A percentile compares a stretch with the other conserved stretches of the same genome.
These are phyloP conservation scores for Globisporangium canariense DNA, from an alignment of 352 stramenopile genomes.

Conservation along the genomic window DNA sequence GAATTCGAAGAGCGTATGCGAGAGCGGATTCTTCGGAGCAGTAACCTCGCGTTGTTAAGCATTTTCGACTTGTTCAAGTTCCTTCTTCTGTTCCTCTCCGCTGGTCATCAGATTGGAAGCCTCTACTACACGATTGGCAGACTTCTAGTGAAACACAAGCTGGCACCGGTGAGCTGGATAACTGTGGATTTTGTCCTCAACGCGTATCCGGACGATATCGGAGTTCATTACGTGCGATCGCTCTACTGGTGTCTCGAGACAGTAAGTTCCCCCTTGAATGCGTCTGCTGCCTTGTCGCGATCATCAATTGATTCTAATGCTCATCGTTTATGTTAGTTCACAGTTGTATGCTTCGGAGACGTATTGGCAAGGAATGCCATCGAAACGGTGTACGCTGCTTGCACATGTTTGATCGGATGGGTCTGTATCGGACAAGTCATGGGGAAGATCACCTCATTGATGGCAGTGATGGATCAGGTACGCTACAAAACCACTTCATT, in stretches of 20 bases:
- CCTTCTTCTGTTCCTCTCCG: slow-evolving; percentile 23
- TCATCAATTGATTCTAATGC: not conserved
- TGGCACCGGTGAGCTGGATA: slow-evolving; percentile 21
- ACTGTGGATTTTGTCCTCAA: slow-evolving; percentile 18
- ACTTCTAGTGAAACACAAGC: slow-evolving; percentile 17
- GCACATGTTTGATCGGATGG: slow-evolving; percentile 22
- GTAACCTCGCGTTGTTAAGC: slow-evolving; percentile 11
- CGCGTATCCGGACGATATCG: slow-evolving; percentile 13
- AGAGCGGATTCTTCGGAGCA: slow-evolving; percentile 9
- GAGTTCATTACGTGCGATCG: slow-evolving; percentile 21
- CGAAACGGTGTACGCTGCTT: slow-evolving; percentile 20
- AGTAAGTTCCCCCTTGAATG: slow-evolving; percentile 5
- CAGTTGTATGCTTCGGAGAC: slow-evolving; percentile 28
- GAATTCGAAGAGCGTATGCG: slow-evolving; percentile 19
- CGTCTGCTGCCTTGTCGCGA: not conserved
- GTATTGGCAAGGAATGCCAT: slow-evolving; percentile 17
- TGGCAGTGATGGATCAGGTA: slow-evolving; percentile 22
- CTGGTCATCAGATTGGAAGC: slow-evolving; percentile 22
- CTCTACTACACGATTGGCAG: slow-evolving; percentile 24
- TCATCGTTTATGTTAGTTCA: slow-evolving; percentile 16
- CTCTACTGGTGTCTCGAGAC: slow-evolving; percentile 28
- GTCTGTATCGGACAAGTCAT: slow-evolving; percentile 28
- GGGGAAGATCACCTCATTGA: slow-evolving; percentile 25
- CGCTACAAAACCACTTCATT: too few relatives aligned
- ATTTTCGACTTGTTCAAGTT: slow-evolving; percentile 28